Evolutionary conservation across 2,329 filamentous ascomycete genomes (phyloP), one percentile per base, ranked within the genome.

Genomic region (Aspergillus chevalieri): DNA sequence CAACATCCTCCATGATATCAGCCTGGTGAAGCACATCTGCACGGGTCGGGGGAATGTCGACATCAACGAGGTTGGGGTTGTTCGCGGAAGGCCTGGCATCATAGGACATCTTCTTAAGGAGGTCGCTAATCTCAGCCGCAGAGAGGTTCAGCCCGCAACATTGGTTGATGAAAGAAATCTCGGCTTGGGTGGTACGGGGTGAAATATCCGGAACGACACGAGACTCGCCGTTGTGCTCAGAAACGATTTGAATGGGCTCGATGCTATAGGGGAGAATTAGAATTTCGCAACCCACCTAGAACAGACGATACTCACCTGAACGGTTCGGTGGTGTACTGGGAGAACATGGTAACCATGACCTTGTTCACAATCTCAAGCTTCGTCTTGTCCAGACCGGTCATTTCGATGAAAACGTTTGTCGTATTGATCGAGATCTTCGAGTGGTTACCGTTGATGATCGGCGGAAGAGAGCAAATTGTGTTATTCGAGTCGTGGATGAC

Each of bases 1-100:
- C 93, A 17, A 94, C 85, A 66, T 98, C 94, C 74, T 98, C 93
- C 92, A 98, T 98, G 59, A 98, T 88, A 67, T 98, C 93, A 62
- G 90, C 94, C 66, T 96, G 87, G 71, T 98, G 93, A 28, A 98
- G 83, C 39, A 98, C 86, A 69, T 98, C 93, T 44, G 93, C 92
- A 54, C 93, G 83, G 43, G 91, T 97, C 28, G 91, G 83, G 7
- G 93, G 93, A 21, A 97, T 82, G 33, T 85, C 80, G 24, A 97
- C 84, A 62, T 94, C 86, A 52, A 95, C 77, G 45, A 93, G 74
- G 65, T 88, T 84, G 48, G 80, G 71, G 53, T 86, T 79, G 53
- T 81, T 79, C 48, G 78, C 73, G 0, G 89, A 93, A 3, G 89
- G 91, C 51, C 79, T 81, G 26, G 89, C 89, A n/a, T 77, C 75